Evolutionary conservation across 1,284 basidiomycete genomes (phyloP), one percentile per base, ranked within the genome.

Genomic region (Moesziomyces globuligerus): DNA sequence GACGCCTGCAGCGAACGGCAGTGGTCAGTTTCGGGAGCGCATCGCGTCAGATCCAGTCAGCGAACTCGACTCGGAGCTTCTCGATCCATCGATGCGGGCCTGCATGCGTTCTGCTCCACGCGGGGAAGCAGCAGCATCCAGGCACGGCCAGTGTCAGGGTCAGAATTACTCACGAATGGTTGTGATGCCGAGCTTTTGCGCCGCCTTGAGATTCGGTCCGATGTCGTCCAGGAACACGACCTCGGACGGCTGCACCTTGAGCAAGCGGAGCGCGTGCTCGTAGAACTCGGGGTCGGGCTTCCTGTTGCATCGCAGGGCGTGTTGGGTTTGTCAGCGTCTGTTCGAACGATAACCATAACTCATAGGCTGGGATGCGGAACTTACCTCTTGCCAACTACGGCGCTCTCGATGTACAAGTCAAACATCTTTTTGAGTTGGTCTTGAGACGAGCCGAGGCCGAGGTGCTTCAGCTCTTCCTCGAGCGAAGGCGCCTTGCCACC

Each of bases 171-270:
- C 44, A 82, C 83, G 83, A 49, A 83, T 83, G 2, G 83, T 83
- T 7, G 68, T 66, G 36, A 83, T 82, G 9, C 83, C 83, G 18
- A 83, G 54, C 55, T 76, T 69, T 9, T 66, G 50, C 11, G 83
- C 83, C 1, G 83, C 72, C 23, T 79, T 81, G 39, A 83, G 74
- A 49, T 83, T 83, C 26, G 59, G 65, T 32, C 83, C 83, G 32
- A 83, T 81, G 46, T 83, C 83, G 68, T 83, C 83, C 18, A 83
- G 67, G 47, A 83, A 83, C 26, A 83, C 74, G 0, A 75, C 72
- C 48, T 83, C 76, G 15, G 78, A 49, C n/a, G 78, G 56, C 42
- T 70, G 48, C 37, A 78, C 69, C 24, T 77, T 69, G 40, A 83
- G 67, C 25, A 66, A 43, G 24, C 80, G 57, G 20, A 83, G 56